Percentiles rank a stretch among this genome's conserved stretches.
Conservation (phyloP, 2,329 filamentous ascomycete genomes). For the Cordyceps militaris region DNA sequence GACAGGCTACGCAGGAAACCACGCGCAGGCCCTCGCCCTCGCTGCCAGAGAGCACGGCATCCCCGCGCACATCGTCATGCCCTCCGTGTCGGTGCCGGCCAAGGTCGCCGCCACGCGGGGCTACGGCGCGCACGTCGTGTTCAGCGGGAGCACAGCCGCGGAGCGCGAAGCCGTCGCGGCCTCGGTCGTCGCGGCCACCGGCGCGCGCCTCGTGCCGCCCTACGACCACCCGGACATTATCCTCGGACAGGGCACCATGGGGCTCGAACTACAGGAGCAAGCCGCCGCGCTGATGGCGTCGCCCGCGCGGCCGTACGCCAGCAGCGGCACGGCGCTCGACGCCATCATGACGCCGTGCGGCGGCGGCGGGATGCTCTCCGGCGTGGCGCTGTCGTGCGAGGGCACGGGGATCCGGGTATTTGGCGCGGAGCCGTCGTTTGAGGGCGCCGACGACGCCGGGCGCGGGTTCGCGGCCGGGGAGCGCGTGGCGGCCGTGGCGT, state of each 20-base stretch:
- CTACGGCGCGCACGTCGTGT: slow-evolving; percentile 72
- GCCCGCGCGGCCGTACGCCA: slow-evolving; percentile 11
- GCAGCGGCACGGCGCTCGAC: slow-evolving; percentile 40
- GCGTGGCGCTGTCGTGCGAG: slow-evolving; percentile 69
- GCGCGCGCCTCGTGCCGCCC: slow-evolving; percentile 74
- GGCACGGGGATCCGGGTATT: slow-evolving; percentile 71
- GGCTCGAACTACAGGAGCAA: slow-evolving; percentile 73
- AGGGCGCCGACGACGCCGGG: slow-evolving; percentile 78
- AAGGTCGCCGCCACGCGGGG: slow-evolving; percentile 78
- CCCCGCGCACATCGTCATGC: slow-evolving; percentile 88
- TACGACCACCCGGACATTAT: slow-evolving; percentile 92
- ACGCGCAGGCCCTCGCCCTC: slow-evolving; percentile 85
- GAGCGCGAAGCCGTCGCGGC: slow-evolving; percentile 74
- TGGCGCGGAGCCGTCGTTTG: slow-evolving; percentile 74
- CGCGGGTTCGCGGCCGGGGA: slow-evolving; percentile 58
- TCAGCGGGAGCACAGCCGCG: slow-evolving; percentile 70
- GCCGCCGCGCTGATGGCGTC: slow-evolving; percentile 46
- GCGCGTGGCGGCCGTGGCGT: slow-evolving; percentile 61
- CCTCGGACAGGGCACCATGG: slow-evolving; percentile 86
- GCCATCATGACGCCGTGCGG: slow-evolving; percentile 78
- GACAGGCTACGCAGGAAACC: slow-evolving; percentile 59
- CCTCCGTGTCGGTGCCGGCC: slow-evolving; percentile 69
- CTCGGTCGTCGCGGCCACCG: slow-evolving; percentile 62
- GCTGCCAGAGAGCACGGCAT: slow-evolving; percentile 68
- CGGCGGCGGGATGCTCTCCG: slow-evolving; percentile 81